A percentile compares a stretch with the other conserved stretches of the same genome.
Evolutionary conservation across 768 basidiomycete species (phyloP).

Genomic region (Trametes cinnabarina): DNA sequence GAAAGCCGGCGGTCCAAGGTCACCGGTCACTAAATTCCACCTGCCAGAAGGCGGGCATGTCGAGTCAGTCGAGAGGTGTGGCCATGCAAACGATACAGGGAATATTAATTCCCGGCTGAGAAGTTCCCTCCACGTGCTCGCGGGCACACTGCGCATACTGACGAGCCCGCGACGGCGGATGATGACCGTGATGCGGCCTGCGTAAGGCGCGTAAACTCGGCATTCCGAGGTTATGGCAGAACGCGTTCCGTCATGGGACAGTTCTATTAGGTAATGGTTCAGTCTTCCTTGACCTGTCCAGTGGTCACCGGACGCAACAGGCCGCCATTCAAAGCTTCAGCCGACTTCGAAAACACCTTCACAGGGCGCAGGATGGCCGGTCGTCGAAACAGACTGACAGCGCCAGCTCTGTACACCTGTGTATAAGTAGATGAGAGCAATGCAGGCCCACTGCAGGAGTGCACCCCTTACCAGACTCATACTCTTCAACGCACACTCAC

Average conservation of each 20-base stretch:
- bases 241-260: constrained; percentile 3
- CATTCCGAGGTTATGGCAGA: not conserved
- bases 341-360: constrained; percentile 8
- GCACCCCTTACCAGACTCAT: no score
- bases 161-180: not conserved
- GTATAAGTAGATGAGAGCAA: no score
- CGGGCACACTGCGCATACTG: not conserved
- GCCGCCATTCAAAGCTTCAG: not conserved
- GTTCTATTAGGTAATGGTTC: not conserved
- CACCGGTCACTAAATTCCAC: no score
- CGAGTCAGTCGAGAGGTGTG: no score
- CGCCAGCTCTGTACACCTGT: not conserved
- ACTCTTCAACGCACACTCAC: no score
- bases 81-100: no score
- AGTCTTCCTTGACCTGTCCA: not conserved
- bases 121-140: no score
- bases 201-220: not conserved
- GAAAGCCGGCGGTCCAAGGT: no score
- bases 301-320: constrained; percentile 1
- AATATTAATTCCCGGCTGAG: no score
- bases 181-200: constrained; percentile 7
- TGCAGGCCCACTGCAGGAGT: no score
- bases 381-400: not conserved
- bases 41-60: no score
- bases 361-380: not conserved